Base-by-base conservation (phyloP, 495 filamentous ascomycete genomes). In the Platismatia glauca region DNA sequence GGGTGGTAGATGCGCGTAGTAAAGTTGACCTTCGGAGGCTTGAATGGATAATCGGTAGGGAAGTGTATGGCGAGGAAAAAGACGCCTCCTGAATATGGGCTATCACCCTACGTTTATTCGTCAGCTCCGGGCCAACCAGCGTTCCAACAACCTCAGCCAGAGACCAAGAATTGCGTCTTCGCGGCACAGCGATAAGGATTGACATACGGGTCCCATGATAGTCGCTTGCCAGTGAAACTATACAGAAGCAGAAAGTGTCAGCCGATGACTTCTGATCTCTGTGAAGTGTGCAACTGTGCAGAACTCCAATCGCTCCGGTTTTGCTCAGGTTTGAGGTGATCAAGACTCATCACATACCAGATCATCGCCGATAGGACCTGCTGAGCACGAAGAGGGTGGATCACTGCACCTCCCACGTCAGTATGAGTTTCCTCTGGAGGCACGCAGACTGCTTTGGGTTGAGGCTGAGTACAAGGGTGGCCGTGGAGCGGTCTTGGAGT, bases 191-290 rank as follows among this genome's bases (percentile, higher is more conserved):
- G 44, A 65, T 29, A 39, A 44, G 53, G 34, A 29, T 63, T 69
- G 67, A 86, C 91, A 85, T 86, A 96, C 93, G 73, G 94, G 94
- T 78, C 94, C 94, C 94, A 98, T 98, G 73, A 98, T 98, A 24
- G 94, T 98, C 63, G 94, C 94, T 84, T 98, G 94, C 94, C 94
- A 98, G 85, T 97, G 94, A 73, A 98, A 98, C 94, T 98, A 72
- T 69, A 56, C 1, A 38, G 60, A 57, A 58, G 27, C 27, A 13
- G 16, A 9, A 12, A 41, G 16, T 48, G 18, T 61, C 48, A 65
- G 63, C 59, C n/a, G 15, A 18, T 58, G 22, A 18, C 16, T 35
- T 31, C 35, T n/a, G 31, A 35, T 0, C 15, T 18, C 18, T 20
- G 39, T 48, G 31, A 31, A 62, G 29, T 52, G 1, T 31, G 39